Evolutionary conservation across 495 filamentous ascomycete genomes (phyloP).

Genomic region (Hyaloscypha bicolor): DNA sequence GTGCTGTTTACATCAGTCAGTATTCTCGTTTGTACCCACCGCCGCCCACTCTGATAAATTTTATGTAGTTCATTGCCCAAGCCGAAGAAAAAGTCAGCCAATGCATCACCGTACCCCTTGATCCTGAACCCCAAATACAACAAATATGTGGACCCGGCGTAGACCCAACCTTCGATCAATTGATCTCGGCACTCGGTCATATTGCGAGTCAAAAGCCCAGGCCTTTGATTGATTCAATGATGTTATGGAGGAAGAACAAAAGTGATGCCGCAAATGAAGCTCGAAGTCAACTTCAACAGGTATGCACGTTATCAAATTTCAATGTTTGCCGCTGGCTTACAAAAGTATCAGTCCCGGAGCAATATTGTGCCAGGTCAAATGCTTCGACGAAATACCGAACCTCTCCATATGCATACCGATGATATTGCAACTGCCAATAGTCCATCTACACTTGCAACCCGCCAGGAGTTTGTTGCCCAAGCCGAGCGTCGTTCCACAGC

Average conservation of each 20-base stretch:
- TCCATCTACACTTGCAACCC: conserved; percentile 49
- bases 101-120: conserved; percentile 71
- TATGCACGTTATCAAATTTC: conserved; percentile 32
- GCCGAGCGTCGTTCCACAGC: conserved; percentile 86
- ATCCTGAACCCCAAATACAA: conserved; percentile 81
- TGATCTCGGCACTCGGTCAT: conserved; percentile 89
- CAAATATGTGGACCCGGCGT: conserved; percentile 85
- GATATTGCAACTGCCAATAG: conserved; percentile 19
- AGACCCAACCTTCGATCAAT: conserved; percentile 91
- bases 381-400: conserved; percentile 58
- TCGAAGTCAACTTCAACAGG: conserved; percentile 61
- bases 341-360: conserved; percentile 27
- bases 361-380: conserved; percentile 44
- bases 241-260: conserved; percentile 95
- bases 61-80: conserved; percentile 66
- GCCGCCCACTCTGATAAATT: conserved; percentile 29
- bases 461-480: conserved; percentile 69
- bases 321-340: conserved; percentile 4
- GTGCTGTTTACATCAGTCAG: conserved; percentile 90
- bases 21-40: conserved; percentile 17
- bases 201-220: conserved; percentile 94
- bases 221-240: conserved; percentile 93
- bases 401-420: conserved; percentile 36
- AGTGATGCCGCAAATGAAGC: conserved; percentile 78
- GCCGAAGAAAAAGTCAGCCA: conserved; percentile 92